phyloP scores from a whole-genome alignment of 768 basidiomycete genomes.

The Russula lepida region DNA sequence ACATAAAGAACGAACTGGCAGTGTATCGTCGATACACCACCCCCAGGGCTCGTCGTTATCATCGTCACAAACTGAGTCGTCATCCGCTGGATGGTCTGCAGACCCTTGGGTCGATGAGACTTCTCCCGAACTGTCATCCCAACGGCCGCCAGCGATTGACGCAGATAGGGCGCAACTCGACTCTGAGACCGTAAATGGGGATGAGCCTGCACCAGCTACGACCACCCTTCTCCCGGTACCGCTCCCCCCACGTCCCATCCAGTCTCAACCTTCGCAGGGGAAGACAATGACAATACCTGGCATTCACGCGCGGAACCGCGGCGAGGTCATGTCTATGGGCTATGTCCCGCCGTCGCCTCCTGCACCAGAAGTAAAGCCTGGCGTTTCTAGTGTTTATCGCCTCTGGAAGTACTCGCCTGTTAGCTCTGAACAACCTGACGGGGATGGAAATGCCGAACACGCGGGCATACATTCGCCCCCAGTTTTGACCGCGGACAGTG shows the following conservation, averaged over 20 bases:
- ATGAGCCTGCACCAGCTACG: not conserved
- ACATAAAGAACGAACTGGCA: constrained; percentile 25
- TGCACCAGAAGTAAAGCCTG: constrained; percentile 34
- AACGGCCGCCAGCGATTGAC: not conserved
- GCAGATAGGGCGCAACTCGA: constrained; percentile 1
- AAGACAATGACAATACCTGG: constrained; percentile 83
- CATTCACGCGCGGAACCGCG: constrained; percentile 77
- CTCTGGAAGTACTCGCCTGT: constrained; percentile 57
- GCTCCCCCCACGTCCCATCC: constrained; percentile 41
- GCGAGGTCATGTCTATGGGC: constrained; percentile 80
- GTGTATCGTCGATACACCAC: constrained; percentile 23
- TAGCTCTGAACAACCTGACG: constrained; percentile 8
- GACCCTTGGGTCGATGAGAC: not conserved
- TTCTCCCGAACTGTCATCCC: not conserved
- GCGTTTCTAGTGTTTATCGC: constrained; percentile 63
- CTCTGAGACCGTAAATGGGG: not conserved
- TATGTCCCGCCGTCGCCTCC: constrained; percentile 48
- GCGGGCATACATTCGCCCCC: not conserved
- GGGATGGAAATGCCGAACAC: not conserved
- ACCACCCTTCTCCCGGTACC: constrained; percentile 1
- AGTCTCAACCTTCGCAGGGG: constrained; percentile 63
- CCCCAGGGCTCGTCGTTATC: constrained; percentile 23
- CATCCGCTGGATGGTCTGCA: constrained; percentile 11
- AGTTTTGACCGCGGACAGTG: not conserved
- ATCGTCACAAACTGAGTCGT: constrained; percentile 25